phyloP scores from a whole-genome alignment of 257 asterid species.

The Mitragyna speciosa region DNA sequence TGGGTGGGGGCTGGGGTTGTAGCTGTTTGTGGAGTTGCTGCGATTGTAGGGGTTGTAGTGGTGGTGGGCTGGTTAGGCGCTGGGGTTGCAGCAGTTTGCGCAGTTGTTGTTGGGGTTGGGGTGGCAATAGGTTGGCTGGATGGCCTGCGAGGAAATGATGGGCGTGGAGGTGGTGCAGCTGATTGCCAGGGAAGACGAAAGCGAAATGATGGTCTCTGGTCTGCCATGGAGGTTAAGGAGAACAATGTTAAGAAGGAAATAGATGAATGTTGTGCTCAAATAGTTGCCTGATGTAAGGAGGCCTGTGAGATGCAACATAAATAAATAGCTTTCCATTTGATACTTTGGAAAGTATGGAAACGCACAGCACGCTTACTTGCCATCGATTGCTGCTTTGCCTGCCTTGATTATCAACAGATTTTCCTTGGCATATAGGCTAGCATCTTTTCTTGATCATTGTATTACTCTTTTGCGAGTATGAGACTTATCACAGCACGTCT shows the following conservation, averaged over 20 bases:
- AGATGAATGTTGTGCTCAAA: not conserved
- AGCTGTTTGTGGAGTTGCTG: not conserved
- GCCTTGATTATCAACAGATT: constrained; percentile 17
- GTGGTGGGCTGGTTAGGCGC: constrained; percentile 13
- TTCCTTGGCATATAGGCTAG: constrained; percentile 23
- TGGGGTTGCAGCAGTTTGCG: constrained; percentile 4
- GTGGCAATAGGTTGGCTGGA: constrained; percentile 17
- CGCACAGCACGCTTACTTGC: constrained; percentile 1
- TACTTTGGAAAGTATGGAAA: constrained; percentile 25
- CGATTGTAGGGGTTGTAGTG: constrained; percentile 14
- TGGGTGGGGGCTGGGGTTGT: constrained; percentile 12
- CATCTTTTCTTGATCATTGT: not conserved
- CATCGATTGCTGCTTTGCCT: constrained; percentile 24
- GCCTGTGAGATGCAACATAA: not conserved
- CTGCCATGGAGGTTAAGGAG: constrained; percentile 43
- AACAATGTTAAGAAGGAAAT: not conserved
- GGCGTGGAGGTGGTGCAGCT: constrained; percentile 31
- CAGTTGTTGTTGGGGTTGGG: constrained; percentile 11
- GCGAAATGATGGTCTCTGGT: constrained; percentile 44
- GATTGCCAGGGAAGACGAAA: constrained; percentile 50
- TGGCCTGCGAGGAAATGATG: constrained; percentile 34
- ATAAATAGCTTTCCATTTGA: constrained; percentile 28
- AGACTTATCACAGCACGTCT: not conserved
- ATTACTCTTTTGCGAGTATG: constrained; percentile 2
- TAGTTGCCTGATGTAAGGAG: not conserved